Base-by-base conservation (phyloP, 1,284 basidiomycete species). In the Leucoagaricus sp. region DNA sequence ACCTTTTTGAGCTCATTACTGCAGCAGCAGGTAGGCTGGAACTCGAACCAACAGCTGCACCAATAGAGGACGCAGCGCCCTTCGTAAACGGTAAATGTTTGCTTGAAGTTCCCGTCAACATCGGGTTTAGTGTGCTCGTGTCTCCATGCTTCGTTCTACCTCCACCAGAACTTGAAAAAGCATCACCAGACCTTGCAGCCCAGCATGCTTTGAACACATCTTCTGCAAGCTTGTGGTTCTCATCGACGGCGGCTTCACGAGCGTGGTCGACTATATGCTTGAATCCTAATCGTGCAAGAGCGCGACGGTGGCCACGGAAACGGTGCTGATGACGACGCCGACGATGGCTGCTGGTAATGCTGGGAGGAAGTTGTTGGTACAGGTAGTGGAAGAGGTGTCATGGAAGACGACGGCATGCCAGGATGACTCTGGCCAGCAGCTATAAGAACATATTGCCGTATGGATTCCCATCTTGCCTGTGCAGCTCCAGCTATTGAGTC, bases 231-330 rank as follows among this genome's bases (percentile, higher is more conserved):
- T 71, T 75, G 12, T 72, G 74, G 8, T 70, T 65, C 48, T 82
- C 77, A 50, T 81, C 78, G 3, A 57, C 55, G 15, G 55, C 55
- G 1, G 72, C 69, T 28, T 81, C 80, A 19, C 78, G 77, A 2
- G 74, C 84, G 51, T 82, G 77, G 17, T 86, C 84, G 0, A 86
- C 84, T 6, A 85, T 81, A 26, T 86, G 82, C 28, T 81, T 75
- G 61, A 87, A 83, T 1, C 80, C 83, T 12, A 83, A 70, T 48
- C 75, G 75, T 1, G 49, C 49, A 69, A 48, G 61, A 62, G 45
- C 64, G 69, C 47, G 61, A 65, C 9, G 55, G 41, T 8, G 52
- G 55, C 1, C 52, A 55, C 10, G 52, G 34, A 67, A 62, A 34
- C 65, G 60, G 53, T 53, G 64, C 34, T 4, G 51, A 33, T 19